Percentiles rank a stretch among this genome's conserved stretches.
These are phyloP conservation scores for Leccinum fallax DNA, from an alignment of 1,284 basidiomycete genomes.

Conservation along the genomic window DNA sequence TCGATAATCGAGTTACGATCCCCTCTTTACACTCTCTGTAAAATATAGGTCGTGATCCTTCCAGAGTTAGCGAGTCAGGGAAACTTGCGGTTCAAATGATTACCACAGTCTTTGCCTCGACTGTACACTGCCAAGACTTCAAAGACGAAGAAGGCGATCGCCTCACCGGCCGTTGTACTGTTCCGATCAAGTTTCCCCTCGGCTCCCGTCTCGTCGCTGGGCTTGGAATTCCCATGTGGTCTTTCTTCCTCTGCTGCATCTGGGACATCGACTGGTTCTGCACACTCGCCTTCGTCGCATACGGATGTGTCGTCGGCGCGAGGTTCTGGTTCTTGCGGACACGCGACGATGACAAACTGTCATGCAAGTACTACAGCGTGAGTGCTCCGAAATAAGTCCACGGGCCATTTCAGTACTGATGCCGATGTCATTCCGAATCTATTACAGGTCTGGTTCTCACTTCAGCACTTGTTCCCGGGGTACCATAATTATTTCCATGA, in stretches of 20 bases:
- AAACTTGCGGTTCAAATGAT: conserved; percentile 29
- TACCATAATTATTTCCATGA: conserved; percentile 37
- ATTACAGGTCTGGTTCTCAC: conserved; percentile 34
- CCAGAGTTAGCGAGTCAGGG: conserved; percentile 25
- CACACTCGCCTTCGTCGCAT: conserved; percentile 25
- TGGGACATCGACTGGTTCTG: conserved; percentile 31
- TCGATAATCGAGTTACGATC: neutral
- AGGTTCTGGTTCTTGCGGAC: conserved; percentile 30
- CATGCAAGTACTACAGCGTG: conserved; percentile 40
- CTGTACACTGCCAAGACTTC: conserved; percentile 47
- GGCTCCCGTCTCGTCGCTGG: conserved; percentile 28
- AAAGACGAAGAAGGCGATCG: conserved; percentile 40
- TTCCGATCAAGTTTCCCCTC: conserved; percentile 39
- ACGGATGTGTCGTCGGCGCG: conserved; percentile 30
- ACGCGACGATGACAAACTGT: conserved; percentile 30
- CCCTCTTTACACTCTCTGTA: neutral
- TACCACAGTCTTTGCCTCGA: conserved; percentile 34
- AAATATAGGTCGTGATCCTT: conserved; percentile 15
- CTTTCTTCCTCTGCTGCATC: conserved; percentile 22
- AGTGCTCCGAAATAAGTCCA: conserved; percentile 4
- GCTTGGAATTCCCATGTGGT: conserved; percentile 30
- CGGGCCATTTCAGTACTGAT: neutral
- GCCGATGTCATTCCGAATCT: neutral
- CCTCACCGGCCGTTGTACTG: conserved; percentile 34
- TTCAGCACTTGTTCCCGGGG: conserved; percentile 35